Conservation (phyloP, 768 basidiomycete genomes). For the Mrakia gelida region DNA sequence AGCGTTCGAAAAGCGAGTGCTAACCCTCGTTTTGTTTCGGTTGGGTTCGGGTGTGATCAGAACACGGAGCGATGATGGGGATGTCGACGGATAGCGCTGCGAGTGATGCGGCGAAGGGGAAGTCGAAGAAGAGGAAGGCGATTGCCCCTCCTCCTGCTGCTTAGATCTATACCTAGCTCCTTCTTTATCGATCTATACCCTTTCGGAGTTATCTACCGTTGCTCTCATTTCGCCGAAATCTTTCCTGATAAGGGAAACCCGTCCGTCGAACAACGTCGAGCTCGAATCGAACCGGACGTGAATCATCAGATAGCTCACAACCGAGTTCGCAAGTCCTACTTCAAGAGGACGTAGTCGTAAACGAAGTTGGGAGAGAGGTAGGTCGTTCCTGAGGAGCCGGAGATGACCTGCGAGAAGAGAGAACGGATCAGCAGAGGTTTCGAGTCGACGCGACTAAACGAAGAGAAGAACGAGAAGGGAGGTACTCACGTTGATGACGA, state of each 20-base stretch:
- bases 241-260: no score
- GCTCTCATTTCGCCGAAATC: no score
- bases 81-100: constrained; percentile 28
- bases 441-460: no score
- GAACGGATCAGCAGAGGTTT: neutral
- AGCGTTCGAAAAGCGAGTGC: neutral
- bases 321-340: no score
- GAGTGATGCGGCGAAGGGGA: constrained; percentile 19
- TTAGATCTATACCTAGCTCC: neutral
- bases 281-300: no score
- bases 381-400: neutral
- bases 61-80: constrained; percentile 31
- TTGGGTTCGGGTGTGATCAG: neutral
- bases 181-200: no score
- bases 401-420: neutral
- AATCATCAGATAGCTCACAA: no score
- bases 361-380: neutral
- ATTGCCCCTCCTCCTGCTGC: neutral
- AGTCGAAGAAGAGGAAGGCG: constrained; percentile 32
- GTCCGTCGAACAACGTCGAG: no score
- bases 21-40: neutral
- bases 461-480: neutral
- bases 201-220: no score
- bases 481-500: neutral
- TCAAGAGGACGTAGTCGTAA: neutral